Conservation (phyloP, 2,329 filamentous ascomycete genomes). For the Hymenoscyphus albidus region DNA sequence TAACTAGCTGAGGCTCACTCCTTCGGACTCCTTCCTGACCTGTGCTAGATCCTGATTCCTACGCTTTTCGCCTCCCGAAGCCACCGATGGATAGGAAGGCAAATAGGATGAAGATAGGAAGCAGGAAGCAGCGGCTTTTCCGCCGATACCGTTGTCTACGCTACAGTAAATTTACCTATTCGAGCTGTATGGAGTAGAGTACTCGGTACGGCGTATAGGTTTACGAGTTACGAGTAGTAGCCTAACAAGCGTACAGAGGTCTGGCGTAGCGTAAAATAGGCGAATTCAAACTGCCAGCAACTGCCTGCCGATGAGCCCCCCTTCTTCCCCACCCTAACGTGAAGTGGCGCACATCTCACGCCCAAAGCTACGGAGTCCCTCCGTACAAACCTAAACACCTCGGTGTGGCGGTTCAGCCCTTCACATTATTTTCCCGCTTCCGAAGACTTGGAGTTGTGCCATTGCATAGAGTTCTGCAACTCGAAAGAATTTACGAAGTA, state of each 20-base stretch:
- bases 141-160: constrained; percentile 6
- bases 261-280: not conserved
- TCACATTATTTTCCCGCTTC: not conserved
- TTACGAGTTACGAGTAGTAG: no score
- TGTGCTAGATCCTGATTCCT: not conserved
- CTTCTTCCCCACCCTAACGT: not conserved
- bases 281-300: not conserved
- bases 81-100: constrained; percentile 19
- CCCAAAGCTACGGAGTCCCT: no score
- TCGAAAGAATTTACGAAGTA: not conserved
- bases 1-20: not conserved
- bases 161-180: not conserved
- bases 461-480: not conserved
- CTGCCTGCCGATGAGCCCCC: not conserved
- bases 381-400: not conserved
- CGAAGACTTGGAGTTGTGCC: not conserved
- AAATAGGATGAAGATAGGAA: constrained; percentile 15
- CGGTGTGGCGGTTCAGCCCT: constrained; percentile 2
- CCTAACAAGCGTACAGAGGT: no score
- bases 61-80: constrained; percentile 10
- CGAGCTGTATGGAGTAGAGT: not conserved
- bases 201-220: no score
- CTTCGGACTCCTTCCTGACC: not conserved
- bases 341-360: not conserved
- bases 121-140: constrained; percentile 24